phyloP scores from a whole-genome alignment of 169 alveolate species.

The Babesia bigemina region DNA sequence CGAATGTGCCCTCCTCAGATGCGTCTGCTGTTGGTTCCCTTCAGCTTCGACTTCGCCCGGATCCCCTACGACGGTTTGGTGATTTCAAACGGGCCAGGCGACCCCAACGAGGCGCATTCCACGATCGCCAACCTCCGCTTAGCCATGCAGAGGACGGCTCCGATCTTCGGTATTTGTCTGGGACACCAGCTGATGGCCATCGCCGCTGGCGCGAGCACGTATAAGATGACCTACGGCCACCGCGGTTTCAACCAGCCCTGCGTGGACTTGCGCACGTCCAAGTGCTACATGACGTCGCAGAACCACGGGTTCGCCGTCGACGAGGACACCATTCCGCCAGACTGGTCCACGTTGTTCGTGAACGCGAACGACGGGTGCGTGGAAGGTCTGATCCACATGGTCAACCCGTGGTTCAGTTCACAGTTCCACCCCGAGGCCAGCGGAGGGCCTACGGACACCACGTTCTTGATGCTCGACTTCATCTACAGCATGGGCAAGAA shows the following conservation, averaged over 20 bases:
- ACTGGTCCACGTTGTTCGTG: slow-evolving; percentile 75
- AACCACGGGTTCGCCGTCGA: slow-evolving; percentile 82
- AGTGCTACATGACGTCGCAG: slow-evolving; percentile 87
- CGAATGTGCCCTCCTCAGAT: slow-evolving; percentile 45
- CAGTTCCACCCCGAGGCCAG: slow-evolving; percentile 88
- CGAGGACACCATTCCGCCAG: slow-evolving; percentile 60
- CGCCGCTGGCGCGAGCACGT: slow-evolving; percentile 85
- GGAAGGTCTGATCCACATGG: slow-evolving; percentile 82
- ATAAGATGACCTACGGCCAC: slow-evolving; percentile 84
- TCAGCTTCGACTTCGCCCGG: slow-evolving; percentile 73
- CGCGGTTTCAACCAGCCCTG: slow-evolving; percentile 89
- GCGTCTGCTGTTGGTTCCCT: slow-evolving; percentile 75
- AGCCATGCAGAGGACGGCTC: slow-evolving; percentile 70
- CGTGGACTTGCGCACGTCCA: slow-evolving; percentile 81
- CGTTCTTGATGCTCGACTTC: slow-evolving; percentile 80
- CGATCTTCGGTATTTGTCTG: slow-evolving; percentile 86
- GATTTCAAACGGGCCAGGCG: slow-evolving; percentile 88
- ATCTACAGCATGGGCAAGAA: slow-evolving; percentile 65
- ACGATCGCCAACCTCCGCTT: slow-evolving; percentile 70
- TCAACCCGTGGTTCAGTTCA: slow-evolving; percentile 81
- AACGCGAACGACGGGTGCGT: slow-evolving; percentile 86
- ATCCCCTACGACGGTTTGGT: slow-evolving; percentile 85
- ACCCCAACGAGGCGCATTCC: slow-evolving; percentile 74
- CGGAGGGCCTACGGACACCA: slow-evolving; percentile 88
- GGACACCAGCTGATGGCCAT: slow-evolving; percentile 86